A percentile compares a stretch with the other conserved stretches of the same genome.
phyloP scores from a whole-genome alignment of 1,284 basidiomycete species.

The Earliella scabrosa region DNA sequence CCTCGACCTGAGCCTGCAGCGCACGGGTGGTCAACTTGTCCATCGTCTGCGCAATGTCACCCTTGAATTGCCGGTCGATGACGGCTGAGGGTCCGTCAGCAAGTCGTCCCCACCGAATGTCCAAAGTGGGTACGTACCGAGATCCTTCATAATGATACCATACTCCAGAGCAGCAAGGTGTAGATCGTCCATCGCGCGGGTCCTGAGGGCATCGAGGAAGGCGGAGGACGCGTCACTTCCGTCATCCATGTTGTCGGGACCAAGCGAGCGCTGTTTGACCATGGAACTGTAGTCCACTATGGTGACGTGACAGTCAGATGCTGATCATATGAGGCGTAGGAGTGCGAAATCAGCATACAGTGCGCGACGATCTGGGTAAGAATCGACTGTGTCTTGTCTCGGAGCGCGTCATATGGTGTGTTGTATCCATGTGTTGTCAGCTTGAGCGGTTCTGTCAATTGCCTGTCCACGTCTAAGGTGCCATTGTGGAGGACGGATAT shows the following conservation, averaged over 20 bases:
- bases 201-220: slow-evolving; percentile 79
- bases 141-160: slow-evolving; percentile 78
- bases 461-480: slow-evolving; percentile 48
- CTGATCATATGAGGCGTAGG: slow-evolving; percentile 32
- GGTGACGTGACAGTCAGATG: not conserved
- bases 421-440: slow-evolving; percentile 80
- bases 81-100: slow-evolving; percentile 53
- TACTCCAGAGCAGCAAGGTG: slow-evolving; percentile 79
- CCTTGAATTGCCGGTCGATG: slow-evolving; percentile 84
- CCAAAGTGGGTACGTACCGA: slow-evolving; percentile 47
- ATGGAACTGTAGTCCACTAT: slow-evolving; percentile 58
- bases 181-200: slow-evolving; percentile 83
- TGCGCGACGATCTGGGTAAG: slow-evolving; percentile 83
- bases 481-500: not conserved
- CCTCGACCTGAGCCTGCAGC: slow-evolving; percentile 82
- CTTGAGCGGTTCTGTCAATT: slow-evolving; percentile 76
- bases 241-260: slow-evolving; percentile 74
- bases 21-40: slow-evolving; percentile 82
- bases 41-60: slow-evolving; percentile 82
- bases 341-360: slow-evolving; percentile 40
- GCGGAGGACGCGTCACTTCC: slow-evolving; percentile 69
- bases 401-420: slow-evolving; percentile 80
- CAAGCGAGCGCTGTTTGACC: slow-evolving; percentile 80
- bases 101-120: not conserved
- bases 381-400: slow-evolving; percentile 83